Evolutionary conservation across 192 early-diverging fungal species (phyloP).

Genomic region (Paraglomus occultum): DNA sequence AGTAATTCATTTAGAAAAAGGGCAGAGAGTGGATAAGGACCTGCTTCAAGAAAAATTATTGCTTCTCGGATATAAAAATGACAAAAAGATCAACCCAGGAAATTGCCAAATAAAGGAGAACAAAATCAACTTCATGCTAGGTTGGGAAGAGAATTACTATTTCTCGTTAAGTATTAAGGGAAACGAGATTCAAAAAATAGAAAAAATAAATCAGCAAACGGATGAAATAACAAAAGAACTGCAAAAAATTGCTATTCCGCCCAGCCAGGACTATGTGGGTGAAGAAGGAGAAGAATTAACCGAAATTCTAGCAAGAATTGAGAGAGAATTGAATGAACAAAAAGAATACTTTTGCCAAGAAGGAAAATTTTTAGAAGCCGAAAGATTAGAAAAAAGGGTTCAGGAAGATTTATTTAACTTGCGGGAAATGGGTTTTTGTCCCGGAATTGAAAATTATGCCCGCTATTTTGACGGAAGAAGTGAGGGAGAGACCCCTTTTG

Average conservation of each 20-base stretch:
- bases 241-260: neutral
- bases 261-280: slow-evolving; percentile 4
- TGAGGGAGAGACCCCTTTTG: slow-evolving; percentile 3
- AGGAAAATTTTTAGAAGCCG: neutral
- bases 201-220: neutral
- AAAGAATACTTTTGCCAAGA: neutral
- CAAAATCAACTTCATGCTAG: neutral
- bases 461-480: slow-evolving; percentile 8
- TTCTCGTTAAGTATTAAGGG: neutral
- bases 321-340: neutral
- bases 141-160: slow-evolving; percentile 6
- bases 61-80: neutral
- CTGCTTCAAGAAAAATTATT: neutral
- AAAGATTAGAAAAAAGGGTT: slow-evolving; percentile 10
- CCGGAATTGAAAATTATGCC: slow-evolving; percentile 9
- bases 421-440: slow-evolving; percentile 7
- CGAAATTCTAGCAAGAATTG: neutral
- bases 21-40: neutral
- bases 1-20: neutral
- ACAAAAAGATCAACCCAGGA: neutral
- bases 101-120: neutral
- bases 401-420: slow-evolving; percentile 17
- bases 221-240: neutral
- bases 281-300: slow-evolving; percentile 11
- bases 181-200: slow-evolving; percentile 1